Evolutionary conservation across 2,329 filamentous ascomycete genomes (phyloP).

Genomic region (Alternaria sp.): DNA sequence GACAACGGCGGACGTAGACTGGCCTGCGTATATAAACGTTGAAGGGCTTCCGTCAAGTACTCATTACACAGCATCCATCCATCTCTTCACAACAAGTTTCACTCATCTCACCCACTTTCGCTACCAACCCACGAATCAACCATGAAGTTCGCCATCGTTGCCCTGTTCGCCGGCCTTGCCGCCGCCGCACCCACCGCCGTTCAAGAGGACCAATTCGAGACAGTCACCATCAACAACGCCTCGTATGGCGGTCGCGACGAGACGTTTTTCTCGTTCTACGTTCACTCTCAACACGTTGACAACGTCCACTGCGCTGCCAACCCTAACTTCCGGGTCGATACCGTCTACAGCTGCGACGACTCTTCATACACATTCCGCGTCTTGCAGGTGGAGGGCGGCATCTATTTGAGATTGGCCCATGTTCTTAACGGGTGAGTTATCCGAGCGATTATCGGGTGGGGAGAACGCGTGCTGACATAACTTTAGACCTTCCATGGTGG

Average conservation of each 20-base stretch:
- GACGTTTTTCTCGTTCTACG: not conserved
- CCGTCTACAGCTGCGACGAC: not conserved
- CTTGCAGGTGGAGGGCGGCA: not conserved
- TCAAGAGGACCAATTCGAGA: not conserved
- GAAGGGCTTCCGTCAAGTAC: not conserved
- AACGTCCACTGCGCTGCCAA: not conserved
- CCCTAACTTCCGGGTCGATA: not conserved
- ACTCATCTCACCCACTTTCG: not conserved
- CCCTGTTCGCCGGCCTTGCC: constrained; percentile 3
- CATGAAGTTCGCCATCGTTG: not conserved
- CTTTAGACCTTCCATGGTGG: not conserved
- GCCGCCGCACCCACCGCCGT: not conserved
- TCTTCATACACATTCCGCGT: not conserved
- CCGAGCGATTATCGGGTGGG: not conserved
- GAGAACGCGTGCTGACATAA: not conserved
- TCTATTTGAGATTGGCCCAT: not conserved
- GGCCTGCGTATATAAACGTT: not conserved
- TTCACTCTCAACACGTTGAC: not conserved
- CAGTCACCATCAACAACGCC: not conserved
- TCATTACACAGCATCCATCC: not conserved
- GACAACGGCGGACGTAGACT: not conserved
- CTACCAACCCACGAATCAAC: not conserved
- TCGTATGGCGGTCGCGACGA: not conserved
- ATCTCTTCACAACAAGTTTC: not conserved
- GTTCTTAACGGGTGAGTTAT: not conserved